Conservation (phyloP, 768 basidiomycete genomes). For the Tephrocybe sp. region DNA sequence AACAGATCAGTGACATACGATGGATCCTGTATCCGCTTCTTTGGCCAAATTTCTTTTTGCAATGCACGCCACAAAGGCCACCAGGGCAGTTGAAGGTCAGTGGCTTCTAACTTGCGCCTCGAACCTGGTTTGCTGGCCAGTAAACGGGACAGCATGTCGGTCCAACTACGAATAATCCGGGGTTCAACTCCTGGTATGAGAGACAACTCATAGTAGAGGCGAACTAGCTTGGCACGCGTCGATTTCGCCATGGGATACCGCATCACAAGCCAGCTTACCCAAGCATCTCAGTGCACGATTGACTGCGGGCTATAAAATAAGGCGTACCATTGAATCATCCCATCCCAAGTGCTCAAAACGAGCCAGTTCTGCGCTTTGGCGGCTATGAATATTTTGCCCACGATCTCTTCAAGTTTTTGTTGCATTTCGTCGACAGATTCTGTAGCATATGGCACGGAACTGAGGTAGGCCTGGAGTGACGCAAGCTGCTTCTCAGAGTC, state of each 20-base stretch:
- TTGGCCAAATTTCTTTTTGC: conserved; percentile 74
- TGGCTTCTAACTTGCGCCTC: conserved; percentile 62
- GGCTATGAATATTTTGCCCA: conserved; percentile 65
- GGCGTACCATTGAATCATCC: conserved; percentile 70
- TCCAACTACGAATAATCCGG: conserved; percentile 69
- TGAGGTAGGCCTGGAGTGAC: conserved; percentile 62
- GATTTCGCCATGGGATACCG: conserved; percentile 72
- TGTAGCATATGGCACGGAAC: conserved; percentile 69
- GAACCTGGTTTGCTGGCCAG: conserved; percentile 62
- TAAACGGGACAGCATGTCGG: conserved; percentile 73
- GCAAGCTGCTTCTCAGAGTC: conserved; percentile 57
- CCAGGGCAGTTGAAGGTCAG: conserved; percentile 73
- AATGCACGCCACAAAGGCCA: conserved; percentile 71
- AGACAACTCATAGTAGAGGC: conserved; percentile 77
- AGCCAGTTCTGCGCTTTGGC: conserved; percentile 78
- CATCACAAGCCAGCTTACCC: conserved; percentile 72
- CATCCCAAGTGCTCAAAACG: conserved; percentile 74
- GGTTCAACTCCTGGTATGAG: conserved; percentile 74
- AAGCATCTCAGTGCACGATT: not conserved
- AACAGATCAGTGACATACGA: conserved; percentile 39
- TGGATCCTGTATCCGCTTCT: conserved; percentile 56
- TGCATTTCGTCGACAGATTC: conserved; percentile 75
- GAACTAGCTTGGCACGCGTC: conserved; percentile 69
- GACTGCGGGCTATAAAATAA: not conserved
- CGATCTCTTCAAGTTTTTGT: conserved; percentile 61